Evolutionary conservation across 2,329 filamentous ascomycete genomes (phyloP).

Genomic region (Aspergillus fijiensis): DNA sequence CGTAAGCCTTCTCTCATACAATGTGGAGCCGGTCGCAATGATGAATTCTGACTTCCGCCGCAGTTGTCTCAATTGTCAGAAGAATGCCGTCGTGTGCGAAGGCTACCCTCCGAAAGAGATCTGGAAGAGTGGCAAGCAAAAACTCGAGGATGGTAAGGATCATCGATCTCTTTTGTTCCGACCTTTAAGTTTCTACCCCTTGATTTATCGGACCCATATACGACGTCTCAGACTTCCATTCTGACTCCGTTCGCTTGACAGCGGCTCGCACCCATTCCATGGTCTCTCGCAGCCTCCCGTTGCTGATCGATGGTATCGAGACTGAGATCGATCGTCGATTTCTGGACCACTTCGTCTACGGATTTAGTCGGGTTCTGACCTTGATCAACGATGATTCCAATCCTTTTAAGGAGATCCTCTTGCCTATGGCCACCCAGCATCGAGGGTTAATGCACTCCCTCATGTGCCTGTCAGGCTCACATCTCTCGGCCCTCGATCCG

Average conservation of each 20-base stretch:
- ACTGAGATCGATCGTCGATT: conserved; percentile 76
- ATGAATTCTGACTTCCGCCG: background rate
- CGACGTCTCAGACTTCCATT: background rate
- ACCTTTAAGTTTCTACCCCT: background rate
- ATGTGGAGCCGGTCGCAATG: conserved; percentile 9
- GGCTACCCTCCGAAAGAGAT: conserved; percentile 83
- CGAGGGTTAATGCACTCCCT: conserved; percentile 88
- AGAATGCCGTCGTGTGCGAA: conserved; percentile 89
- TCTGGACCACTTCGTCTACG: conserved; percentile 77
- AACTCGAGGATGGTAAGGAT: conserved; percentile 60
- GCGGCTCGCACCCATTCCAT: conserved; percentile 35
- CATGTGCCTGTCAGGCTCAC: conserved; percentile 77
- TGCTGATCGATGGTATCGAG: conserved; percentile 77
- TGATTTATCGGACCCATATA: background rate
- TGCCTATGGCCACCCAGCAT: conserved; percentile 78
- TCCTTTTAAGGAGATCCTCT: conserved; percentile 79
- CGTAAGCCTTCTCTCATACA: conserved; percentile 37
- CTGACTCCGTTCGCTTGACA: conserved; percentile 15
- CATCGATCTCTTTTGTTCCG: background rate
- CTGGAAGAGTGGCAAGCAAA: conserved; percentile 83
- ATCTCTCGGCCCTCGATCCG: conserved; percentile 57
- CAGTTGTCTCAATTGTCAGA: conserved; percentile 73
- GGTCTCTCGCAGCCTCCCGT: conserved; percentile 48
- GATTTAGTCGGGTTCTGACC: conserved; percentile 77
- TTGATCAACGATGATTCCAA: conserved; percentile 79